These are phyloP conservation scores for Suhomyces yuchorum DNA, from an alignment of 1,139 yeast genomes.

Conservation along the genomic window DNA sequence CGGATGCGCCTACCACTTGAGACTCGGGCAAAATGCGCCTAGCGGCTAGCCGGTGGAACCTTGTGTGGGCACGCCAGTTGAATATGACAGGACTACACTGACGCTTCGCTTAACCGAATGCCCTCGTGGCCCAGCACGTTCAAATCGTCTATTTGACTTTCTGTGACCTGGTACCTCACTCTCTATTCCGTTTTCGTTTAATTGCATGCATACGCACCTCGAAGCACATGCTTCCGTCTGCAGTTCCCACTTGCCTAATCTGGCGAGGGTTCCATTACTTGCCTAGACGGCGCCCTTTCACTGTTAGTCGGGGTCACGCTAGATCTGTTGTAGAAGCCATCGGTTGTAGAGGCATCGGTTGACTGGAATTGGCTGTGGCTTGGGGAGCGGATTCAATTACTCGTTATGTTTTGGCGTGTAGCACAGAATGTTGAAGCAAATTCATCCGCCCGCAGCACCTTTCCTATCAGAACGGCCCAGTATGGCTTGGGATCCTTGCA, in stretches of 20 bases:
- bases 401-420: not conserved
- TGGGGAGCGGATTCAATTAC: not conserved
- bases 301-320: not conserved
- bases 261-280: not conserved
- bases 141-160: not conserved
- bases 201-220: not conserved
- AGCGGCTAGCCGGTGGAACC: no score
- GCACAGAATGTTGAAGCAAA: not conserved
- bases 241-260: not conserved
- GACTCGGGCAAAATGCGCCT: no score
- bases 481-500: not conserved
- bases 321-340: not conserved
- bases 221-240: not conserved
- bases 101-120: not conserved
- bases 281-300: not conserved
- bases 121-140: not conserved
- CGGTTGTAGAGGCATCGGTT: no score
- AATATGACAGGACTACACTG: no score
- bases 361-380: not conserved
- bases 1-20: no score
- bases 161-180: not conserved
- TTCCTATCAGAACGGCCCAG: not conserved
- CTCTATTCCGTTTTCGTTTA: not conserved
- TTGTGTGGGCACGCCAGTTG: no score
- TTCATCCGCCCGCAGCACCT: not conserved